Evolutionary conservation across 1,284 basidiomycete species (phyloP), one percentile per base, ranked within the genome.

Genomic region (Waitea zeae): DNA sequence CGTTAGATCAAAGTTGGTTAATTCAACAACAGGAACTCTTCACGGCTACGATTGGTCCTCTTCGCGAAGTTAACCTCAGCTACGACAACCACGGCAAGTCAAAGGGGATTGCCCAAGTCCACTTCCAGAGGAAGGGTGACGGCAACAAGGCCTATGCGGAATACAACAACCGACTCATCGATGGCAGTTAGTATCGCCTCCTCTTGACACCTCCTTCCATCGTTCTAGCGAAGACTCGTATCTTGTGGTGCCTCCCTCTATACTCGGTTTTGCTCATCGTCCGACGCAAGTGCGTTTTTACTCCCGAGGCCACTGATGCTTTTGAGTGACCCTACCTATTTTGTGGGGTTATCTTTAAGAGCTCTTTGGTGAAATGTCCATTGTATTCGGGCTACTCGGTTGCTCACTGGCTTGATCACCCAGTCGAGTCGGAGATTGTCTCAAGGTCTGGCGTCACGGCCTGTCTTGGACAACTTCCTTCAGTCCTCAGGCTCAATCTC

Each of bases 141-240:
- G 93, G 82, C 39, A 77, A 74, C 54, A 88, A 83, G 64, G 93
- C 93, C 4, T 93, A 80, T 60, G 67, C 81, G 44, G 73, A 88
- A 47, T 98, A 97, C 70, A 89, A 98, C 72, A 89, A 90, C 64
- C 81, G 93, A 54, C 79, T 98, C 63, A 93, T 98, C 71, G 93
- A 98, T 78, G 88, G 90, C 67, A 95, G 92, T 97, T 83, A 90
- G 92, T 95, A 78, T 69, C 71, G 62, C 62, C 63, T 65, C 53
- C 52, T 52, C 53, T 64, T 53, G 46, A n/a, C n/a, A n/a, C n/a
- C n/a, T 26, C 22, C 22, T 26, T n/a, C 22, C 22, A 26, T 26
- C 22, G 7, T 26, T 26, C 22, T n/a, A 26, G n/a, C n/a, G n/a
- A n/a, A n/a, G n/a, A n/a, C n/a, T n/a, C n/a, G 41, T 41, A 17